Base-by-base conservation (phyloP, 1,284 basidiomycete genomes). In the Sporisorium graminicola region DNA sequence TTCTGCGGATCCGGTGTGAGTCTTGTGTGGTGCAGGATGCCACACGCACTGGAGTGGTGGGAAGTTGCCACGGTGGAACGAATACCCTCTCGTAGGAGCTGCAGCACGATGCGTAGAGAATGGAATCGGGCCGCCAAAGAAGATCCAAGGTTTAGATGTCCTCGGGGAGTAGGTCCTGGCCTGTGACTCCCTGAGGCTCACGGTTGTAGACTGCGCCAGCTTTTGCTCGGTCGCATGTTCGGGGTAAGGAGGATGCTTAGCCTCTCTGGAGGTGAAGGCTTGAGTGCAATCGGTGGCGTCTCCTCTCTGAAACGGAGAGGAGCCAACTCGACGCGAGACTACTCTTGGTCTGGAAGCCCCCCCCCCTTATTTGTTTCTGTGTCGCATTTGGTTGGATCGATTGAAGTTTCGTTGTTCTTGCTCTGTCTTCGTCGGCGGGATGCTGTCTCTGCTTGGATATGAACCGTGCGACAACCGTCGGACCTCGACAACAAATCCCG, bases 241-340 rank as follows among this genome's bases (percentile, higher is more conserved):
- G 70, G 69, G 70, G 70, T 60, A 70, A 64, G 74, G 74, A 77
- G 74, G 74, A 77, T 77, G 74, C 74, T 67, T 42, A 73, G 52
- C 62, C 56, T 67, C 57, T 58, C 26, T 6, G 13, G 62, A 46
- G 66, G 61, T 33, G 61, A 71, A 75, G 73, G 81, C 81, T 82
- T 82, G 77, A 82, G 81, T 82, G 81, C 81, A 82, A 82, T 82
- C 79, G 73, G 78, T 81, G 81, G 81, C 81, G 71, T 71, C 74
- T 74, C 79, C 62, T 58, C 16, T 61, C 37, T 46, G 12, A 16
- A 20, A 53, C n/a, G n/a, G 46, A 22, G 31, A 58, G 58, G 80
- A 60, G 74, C 31, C 71, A 82, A 82, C 81, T 82, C 81, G 79
- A 82, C 79, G 81, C 81, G 81, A 75, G 81, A 82, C 81, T 82